These are phyloP conservation scores for Casuarina glauca DNA, from an alignment of 306 rosid species.

Conservation along the genomic window DNA sequence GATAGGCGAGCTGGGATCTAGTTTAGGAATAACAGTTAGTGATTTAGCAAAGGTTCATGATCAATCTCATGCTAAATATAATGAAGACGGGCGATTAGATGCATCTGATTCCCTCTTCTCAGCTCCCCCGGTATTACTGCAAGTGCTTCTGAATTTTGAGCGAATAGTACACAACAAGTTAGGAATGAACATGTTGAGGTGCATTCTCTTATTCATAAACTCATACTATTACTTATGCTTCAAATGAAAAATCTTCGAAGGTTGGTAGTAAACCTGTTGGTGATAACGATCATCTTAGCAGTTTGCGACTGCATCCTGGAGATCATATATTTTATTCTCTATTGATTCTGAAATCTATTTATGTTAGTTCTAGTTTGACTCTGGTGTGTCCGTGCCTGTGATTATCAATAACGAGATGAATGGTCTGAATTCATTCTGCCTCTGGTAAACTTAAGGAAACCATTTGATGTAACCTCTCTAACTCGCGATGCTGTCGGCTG, in stretches of 20 bases:
- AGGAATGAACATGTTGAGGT: slow-evolving; percentile 50
- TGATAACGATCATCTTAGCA: neutral
- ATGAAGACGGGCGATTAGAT: slow-evolving; percentile 22
- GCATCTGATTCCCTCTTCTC: slow-evolving; percentile 24
- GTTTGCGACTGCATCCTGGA: neutral
- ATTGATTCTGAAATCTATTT: neutral
- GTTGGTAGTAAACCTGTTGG: neutral
- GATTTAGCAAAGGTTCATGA: slow-evolving; percentile 19
- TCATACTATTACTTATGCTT: neutral
- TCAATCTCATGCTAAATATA: slow-evolving; percentile 9
- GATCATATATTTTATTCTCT: neutral
- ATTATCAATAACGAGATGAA: neutral
- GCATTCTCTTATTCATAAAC: slow-evolving; percentile 13
- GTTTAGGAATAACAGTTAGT: slow-evolving; percentile 33
- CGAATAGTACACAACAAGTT: slow-evolving; percentile 42
- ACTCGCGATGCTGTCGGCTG: too few species aligned
- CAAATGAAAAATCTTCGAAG: neutral
- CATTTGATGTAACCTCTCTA: too few species aligned
- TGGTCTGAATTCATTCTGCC: neutral
- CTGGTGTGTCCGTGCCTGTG: too few species aligned
- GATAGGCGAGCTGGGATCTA: slow-evolving; percentile 33
- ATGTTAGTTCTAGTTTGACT: too few species aligned
- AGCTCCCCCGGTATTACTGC: slow-evolving; percentile 37
- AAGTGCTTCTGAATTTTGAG: slow-evolving; percentile 47
- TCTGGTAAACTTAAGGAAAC: too few species aligned